Base-by-base conservation (phyloP, 139 green algal species). In the Volvox africanus region DNA sequence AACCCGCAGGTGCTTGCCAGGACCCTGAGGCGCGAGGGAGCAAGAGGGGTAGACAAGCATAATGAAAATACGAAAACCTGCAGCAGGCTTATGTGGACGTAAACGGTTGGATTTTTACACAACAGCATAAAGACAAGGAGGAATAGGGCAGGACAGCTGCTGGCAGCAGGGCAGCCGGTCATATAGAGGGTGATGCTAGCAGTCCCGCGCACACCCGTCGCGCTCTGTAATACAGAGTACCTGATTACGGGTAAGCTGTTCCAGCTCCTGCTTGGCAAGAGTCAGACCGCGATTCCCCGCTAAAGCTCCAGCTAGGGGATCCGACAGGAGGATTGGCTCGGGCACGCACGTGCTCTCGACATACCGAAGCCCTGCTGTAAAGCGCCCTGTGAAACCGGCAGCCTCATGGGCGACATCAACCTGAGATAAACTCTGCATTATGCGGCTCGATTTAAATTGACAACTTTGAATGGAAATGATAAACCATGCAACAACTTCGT, bases 1-100 rank as follows among this genome's bases (percentile, higher is more conserved):
- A 22, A 95, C 93, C 18, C 93, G 78, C 30, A 95, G 90, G 55
- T 92, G 89, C 76, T 91, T 92, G 21, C 93, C 91, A 1, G 87
- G 30, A 1, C 93, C 93, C 78, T 95, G 91, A 32, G 71, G 65
- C 44, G 44, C 44, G 44, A 14, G 44, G 44, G 5, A 14, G 44
- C 44, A 55, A n/a, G 44, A 55, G 44, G 44, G 44, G 5, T 55
- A 55, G 44, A 9, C 44, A 5, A 9, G 44, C 44, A 55, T 14
- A 55, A 55, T 9, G 44, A 55, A 55, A 5, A 55, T 55, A 55
- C 44, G 44, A 55, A 55, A 55, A 9, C 44, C 44, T 55, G 44
- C 44, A 14, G 44, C 44, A 14, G 9, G 44, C 44, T 55, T 55
- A 55, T 55, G 5, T 55, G 9, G 5, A 55, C 44, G 9, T 9